A percentile compares a stretch with the other conserved stretches of the same genome.
phyloP scores from a whole-genome alignment of 2,329 filamentous ascomycete genomes.

The Colletotrichum sp. region DNA sequence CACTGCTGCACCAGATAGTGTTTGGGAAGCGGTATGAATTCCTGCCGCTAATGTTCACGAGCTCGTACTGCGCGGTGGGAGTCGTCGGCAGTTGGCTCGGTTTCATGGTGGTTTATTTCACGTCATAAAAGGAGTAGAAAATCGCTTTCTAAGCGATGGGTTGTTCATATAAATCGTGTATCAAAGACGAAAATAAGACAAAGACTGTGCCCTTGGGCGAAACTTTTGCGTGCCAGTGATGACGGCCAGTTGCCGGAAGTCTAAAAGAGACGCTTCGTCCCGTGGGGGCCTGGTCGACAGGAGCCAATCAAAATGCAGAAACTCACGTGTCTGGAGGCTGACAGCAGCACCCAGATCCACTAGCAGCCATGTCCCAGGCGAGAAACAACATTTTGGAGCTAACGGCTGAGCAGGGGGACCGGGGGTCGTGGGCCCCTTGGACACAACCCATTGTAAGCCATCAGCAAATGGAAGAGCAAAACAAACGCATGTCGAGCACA shows the following conservation, averaged over 20 bases:
- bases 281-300: not conserved
- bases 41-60: conserved; percentile 95
- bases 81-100: conserved; percentile 95
- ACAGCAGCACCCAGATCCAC: conserved; percentile 19
- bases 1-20: conserved; percentile 79
- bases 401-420: conserved; percentile 20
- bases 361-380: not conserved
- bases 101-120: conserved; percentile 91
- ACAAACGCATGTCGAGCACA: not conserved
- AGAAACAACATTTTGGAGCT: conserved; percentile 21
- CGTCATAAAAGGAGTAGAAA: conserved; percentile 42
- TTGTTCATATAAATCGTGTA: not conserved
- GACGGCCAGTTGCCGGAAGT: conserved; percentile 13
- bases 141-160: not conserved
- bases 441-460: conserved; percentile 19
- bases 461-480: conserved; percentile 6
- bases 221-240: conserved; percentile 10
- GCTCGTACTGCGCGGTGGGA: conserved; percentile 91
- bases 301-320: conserved; percentile 5
- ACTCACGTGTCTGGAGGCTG: conserved; percentile 21
- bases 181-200: not conserved
- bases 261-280: conserved; percentile 13
- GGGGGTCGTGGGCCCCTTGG: conserved; percentile 21
- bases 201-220: not conserved
- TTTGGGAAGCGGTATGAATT: conserved; percentile 89